phyloP scores from a whole-genome alignment of 2,329 filamentous ascomycete genomes.

The Seiridium unicorne region DNA sequence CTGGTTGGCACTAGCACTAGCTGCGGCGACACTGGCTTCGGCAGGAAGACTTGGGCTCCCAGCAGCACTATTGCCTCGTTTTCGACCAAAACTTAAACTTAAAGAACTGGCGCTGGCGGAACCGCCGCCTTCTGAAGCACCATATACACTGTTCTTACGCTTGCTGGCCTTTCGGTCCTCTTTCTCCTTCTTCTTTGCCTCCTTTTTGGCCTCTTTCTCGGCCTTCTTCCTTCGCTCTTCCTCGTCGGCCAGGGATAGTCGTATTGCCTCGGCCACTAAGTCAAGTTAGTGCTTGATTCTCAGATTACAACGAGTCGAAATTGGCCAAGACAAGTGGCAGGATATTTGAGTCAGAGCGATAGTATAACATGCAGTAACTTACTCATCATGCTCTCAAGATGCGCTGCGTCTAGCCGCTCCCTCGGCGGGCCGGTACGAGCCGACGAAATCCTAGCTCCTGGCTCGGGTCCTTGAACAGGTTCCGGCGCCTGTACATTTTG shows the following conservation, averaged over 20 bases:
- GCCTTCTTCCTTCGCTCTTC: conserved; percentile 87
- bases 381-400: conserved; percentile 94
- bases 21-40: conserved; percentile 50
- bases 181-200: conserved; percentile 82
- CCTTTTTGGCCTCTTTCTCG: conserved; percentile 80
- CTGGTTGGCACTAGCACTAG: conserved; percentile 30
- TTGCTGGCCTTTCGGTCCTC: conserved; percentile 76
- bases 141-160: conserved; percentile 49
- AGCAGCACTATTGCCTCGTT: conserved; percentile 57
- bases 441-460: conserved; percentile 29
- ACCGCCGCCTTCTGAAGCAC: conserved; percentile 32
- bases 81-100: conserved; percentile 58
- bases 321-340: too few species aligned
- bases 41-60: conserved; percentile 53
- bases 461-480: conserved; percentile 26
- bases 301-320: too few species aligned
- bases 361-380: neutral
- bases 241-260: conserved; percentile 85
- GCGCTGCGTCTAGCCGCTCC: conserved; percentile 42
- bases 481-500: conserved; percentile 20
- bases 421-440: conserved; percentile 20
- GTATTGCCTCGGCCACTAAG: conserved; percentile 83
- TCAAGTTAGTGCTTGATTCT: neutral
- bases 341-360: neutral
- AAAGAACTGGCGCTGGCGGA: conserved; percentile 58